A percentile compares a stretch with the other conserved stretches of the same genome.
phyloP scores from a whole-genome alignment of 2,329 filamentous ascomycete genomes.

The Claviceps humidiphila region DNA sequence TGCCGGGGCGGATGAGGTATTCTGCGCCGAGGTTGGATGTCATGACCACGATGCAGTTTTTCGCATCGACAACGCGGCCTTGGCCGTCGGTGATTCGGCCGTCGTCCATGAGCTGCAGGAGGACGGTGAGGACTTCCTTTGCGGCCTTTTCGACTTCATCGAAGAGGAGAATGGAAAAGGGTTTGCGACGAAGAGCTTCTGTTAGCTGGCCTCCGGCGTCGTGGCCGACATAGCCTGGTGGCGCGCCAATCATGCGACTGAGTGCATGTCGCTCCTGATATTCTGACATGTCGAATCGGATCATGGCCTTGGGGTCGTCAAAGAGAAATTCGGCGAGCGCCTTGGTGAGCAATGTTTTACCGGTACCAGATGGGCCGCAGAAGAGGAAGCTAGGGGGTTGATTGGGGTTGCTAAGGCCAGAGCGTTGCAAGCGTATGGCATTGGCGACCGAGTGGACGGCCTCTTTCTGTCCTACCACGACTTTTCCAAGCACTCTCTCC shows the following conservation, averaged over 20 bases:
- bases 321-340: conserved; percentile 96
- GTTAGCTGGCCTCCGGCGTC: conserved; percentile 93
- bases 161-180: conserved; percentile 95
- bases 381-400: conserved; percentile 97
- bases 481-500: conserved; percentile 71
- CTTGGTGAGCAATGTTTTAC: conserved; percentile 95
- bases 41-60: conserved; percentile 99
- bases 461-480: conserved; percentile 89
- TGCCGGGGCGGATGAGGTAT: conserved; percentile 68
- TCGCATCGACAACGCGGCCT: conserved; percentile 85
- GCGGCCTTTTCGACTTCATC: conserved; percentile 98
- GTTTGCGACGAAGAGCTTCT: conserved; percentile 81
- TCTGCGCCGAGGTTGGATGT: conserved; percentile 95
- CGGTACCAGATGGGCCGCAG: conserved; percentile 94
- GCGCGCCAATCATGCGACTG: conserved; percentile 94
- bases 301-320: conserved; percentile 94
- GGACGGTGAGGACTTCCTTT: conserved; percentile 90
- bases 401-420: conserved; percentile 88
- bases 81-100: conserved; percentile 97
- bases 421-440: conserved; percentile 87
- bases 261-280: conserved; percentile 96
- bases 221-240: conserved; percentile 92
- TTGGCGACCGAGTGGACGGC: conserved; percentile 89
- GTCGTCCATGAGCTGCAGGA: conserved; percentile 99
- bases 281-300: conserved; percentile 98